These are phyloP conservation scores for Vairimorpha necatrix DNA, from an alignment of 371 early-diverging fungal species.

Conservation along the genomic window DNA sequence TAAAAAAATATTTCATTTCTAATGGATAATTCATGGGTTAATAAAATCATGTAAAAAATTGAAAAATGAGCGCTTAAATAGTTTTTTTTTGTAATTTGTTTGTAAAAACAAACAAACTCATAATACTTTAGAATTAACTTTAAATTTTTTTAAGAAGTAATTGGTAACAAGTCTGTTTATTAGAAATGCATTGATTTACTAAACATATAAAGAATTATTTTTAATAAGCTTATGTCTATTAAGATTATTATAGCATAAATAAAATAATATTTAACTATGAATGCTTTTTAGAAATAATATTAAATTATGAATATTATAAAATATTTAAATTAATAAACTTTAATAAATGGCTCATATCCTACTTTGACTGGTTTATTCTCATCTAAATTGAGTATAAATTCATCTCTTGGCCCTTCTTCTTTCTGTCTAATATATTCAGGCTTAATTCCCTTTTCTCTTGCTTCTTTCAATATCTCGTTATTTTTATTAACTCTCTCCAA, in stretches of 20 bases:
- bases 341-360: conserved; percentile 30
- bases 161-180: too few relatives aligned
- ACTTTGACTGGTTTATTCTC: conserved; percentile 66
- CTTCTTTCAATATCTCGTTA: conserved; percentile 74
- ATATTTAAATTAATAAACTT: conserved; percentile 20
- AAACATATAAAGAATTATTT: too few relatives aligned
- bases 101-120: too few relatives aligned
- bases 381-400: conserved; percentile 73
- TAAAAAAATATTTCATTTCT: conserved; percentile 27
- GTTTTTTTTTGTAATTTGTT: too few relatives aligned
- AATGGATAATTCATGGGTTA: neutral
- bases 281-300: too few relatives aligned
- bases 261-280: too few relatives aligned
- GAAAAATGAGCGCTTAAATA: too few relatives aligned
- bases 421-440: conserved; percentile 77
- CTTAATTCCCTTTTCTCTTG: conserved; percentile 68
- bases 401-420: conserved; percentile 80
- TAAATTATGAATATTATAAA: too few relatives aligned
- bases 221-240: too few relatives aligned
- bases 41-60: neutral
- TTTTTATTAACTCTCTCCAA: conserved; percentile 88
- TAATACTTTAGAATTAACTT: too few relatives aligned
- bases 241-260: neutral
- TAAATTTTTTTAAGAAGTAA: too few relatives aligned
- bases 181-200: too few relatives aligned